Evolutionary conservation across 2,329 filamentous ascomycete species (phyloP), one percentile per base, ranked within the genome.

Genomic region (Fusarium coffeatum): DNA sequence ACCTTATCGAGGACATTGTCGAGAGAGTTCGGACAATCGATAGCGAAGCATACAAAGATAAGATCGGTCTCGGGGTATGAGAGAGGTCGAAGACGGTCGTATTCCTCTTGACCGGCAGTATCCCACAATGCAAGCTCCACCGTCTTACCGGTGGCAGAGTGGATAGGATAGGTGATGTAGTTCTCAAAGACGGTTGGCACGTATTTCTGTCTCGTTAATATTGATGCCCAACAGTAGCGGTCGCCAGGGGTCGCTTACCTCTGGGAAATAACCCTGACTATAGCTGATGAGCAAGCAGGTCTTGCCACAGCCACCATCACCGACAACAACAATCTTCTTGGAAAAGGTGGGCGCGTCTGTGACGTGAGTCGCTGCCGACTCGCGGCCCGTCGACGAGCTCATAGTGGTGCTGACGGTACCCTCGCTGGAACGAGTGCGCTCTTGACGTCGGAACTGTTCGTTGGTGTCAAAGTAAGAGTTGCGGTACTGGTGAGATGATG

Each of bases 1-100:
- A 98, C 96, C 91, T 99, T 99, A 84, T 99, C 96, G 85, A 98
- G 91, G 63, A 99, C 95, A 81, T 99, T 99, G 79, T 99, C 96
- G 55, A 99, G 86, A 9, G 95, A 98, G 81, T 97, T 98, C 37
- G 96, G 96, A 81, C 96, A 99, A 83, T 99, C 96, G 77, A 99
- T 98, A 71, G 96, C 96, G 81, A 99, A 99, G 86, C 96, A 99
- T 73, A 99, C 96, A 80, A 99, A 98, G 64, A 99, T 90, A 34
- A 99, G 87, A 80, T 99, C 96, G 15, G 96, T 99, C 83, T 99
- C 96, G 6, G 96, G 96, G 83, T 99, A 99, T 46, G 95, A 98
- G 53, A 99, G 89, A 47, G 96, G 96, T 73, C 96, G 91, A 78
- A 99, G 86, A 76, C 96, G 91, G 85, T 99, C 96, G 80, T 99